Base-by-base conservation (phyloP, 2,329 filamentous ascomycete species). In the Fusarium nisikadoi region DNA sequence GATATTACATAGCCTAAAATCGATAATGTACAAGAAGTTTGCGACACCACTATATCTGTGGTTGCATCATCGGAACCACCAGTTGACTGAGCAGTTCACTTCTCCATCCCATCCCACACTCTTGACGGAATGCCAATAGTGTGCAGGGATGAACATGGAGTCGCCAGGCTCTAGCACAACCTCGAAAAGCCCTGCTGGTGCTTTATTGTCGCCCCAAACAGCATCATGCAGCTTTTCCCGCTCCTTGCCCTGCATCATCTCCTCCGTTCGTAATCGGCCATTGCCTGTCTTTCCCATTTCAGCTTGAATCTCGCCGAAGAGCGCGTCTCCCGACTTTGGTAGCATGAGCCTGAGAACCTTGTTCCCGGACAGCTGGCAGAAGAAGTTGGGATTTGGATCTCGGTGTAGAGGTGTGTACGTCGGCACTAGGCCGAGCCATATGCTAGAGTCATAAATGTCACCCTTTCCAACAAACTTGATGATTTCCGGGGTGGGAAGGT, bases 311-410 rank as follows among this genome's bases (percentile, higher is more conserved):
- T 80, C 60, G 14, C 79, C 84, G 79, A 94, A 97, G 5, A 97
- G 79, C 2, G 76, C 81, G 50, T 87, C 83, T 2, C 96, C 96
- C 6, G 84, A 77, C 0, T 81, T 77, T 0, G 94, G 94, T 8
- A 86, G 83, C 64, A 95, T 85, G 17, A 98, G 79, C n/a, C 94
- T 87, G 20, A 98, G 84, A 0, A 83, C 79, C 81, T 99, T 99
- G 56, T 79, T 81, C 8, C 93, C 90, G 20, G 89, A 89, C 17
- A 98, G 81, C 81, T 99, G 96, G 49, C 93, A 89, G 79, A 98
- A 97, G 0, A 98, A 77, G 78, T 99, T 99, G 0, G 94, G 94
- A 76, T 98, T 98, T 1, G 96, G 96, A 77, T 99, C 96, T 60
- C 93, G 89, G 81, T 99, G 96, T 6, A 97, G 84, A 7, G 96